Base-by-base conservation (phyloP, 2,329 filamentous ascomycete genomes). In the Xylaria polymorpha region DNA sequence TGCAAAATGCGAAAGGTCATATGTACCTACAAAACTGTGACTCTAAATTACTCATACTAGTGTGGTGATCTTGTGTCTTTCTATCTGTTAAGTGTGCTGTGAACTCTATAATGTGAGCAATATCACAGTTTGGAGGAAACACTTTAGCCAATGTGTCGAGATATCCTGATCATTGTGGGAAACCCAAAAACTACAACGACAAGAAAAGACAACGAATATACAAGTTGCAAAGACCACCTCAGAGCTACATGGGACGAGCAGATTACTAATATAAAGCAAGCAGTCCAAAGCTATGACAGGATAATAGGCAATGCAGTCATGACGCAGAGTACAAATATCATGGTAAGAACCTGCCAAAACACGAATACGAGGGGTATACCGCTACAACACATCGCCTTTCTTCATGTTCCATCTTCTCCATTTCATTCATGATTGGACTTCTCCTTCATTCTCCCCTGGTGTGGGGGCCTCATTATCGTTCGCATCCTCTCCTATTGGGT, bases 401-500 rank as follows among this genome's bases (percentile, higher is more conserved):
- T 44, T 62, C 51, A 39, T 67, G 51, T n/a, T 25, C 53, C 29
- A 20, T 59, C 35, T 60, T 57, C 10, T 51, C 51, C 32, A 48
- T 56, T 57, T 50, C 57, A 62, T 56, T 69, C 57, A 71, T 61
- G 51, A 43, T 35, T 64, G 14, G 12, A n/a, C 68, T 22, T 61
- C 67, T 43, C 63, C 73, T 29, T 69, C 76, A 37, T 72, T 73
- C 15, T 58, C 70, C 37, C 58, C 51, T 53, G 8, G 62, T 35
- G 58, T 61, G 10, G 70, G 56, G 29, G 63, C 60, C 43, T 72
- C 70, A 29, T 44, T 43, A 35, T 41, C 73, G 20, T 70, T 70
- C 3, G 43, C 75, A 20, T 83, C 81, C 29, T 81, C 85, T 44
- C 81, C 80, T 8, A 79, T 78, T 0, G 74, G 72, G 7, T 85